Base-by-base conservation (phyloP, 2,329 filamentous ascomycete genomes). In the Aspergillus felis region DNA sequence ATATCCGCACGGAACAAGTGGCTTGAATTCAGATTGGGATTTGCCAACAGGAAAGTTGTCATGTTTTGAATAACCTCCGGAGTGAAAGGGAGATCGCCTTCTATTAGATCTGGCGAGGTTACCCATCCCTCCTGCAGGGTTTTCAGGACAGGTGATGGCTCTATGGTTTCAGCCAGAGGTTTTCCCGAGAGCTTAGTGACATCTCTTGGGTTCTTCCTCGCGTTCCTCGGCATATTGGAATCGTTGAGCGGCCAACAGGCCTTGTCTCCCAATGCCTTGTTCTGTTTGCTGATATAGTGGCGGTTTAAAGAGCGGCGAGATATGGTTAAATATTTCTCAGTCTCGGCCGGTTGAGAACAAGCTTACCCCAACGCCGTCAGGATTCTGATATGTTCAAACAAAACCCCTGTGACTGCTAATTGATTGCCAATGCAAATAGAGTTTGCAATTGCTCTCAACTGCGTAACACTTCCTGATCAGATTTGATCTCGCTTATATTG, bases 1-100 rank as follows among this genome's bases (percentile, higher is more conserved):
- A 87, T 81, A 68, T 87, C 84, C 17, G 84, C 84, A 7, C 84
- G 81, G 60, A 86, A 84, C 14, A 87, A 76, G 68, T 82, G 78
- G 6, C 77, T 81, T 0, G 83, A 84, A 17, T 81, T 84, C 60
- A 85, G 68, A 56, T 87, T 86, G 0, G 84, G 84, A 60, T 86
- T 86, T 47, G 66, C 69, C 56, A 78, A 59, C 9, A 78, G 66
- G 42, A 72, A 71, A 44, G 81, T 76, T 22, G 85, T 77, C n/a
- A 86, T 71, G 54, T 84, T 80, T 24, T 74, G 61, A 48, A 78
- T 74, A 32, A 71, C 67, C 24, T 69, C 64, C 0, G 59, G 64
- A 0, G 65, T 58, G 42, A 72, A 73, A 0, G 62, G 20, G 25
- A 74, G 62, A 2, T 57, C 57, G 24, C 59, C 32, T n/a, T 68